Evolutionary conservation across 192 early-diverging fungal species (phyloP), one percentile per base, ranked within the genome.

Genomic region (Rhizophagus clarus): DNA sequence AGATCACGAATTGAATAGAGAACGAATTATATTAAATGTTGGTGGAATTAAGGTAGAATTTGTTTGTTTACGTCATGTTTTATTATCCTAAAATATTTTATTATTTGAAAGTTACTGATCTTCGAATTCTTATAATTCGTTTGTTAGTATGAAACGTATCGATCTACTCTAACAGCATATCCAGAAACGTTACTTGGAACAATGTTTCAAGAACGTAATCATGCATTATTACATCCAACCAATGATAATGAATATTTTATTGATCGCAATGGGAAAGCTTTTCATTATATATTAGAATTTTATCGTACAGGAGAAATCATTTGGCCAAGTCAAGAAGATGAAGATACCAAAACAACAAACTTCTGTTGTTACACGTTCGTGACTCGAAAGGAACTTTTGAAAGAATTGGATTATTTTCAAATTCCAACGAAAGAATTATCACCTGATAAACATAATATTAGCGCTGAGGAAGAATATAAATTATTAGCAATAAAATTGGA

Each of bases 221-320:
- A 67, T 7, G 61, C n/a, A n/a, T 20, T 77, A 17, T 28, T 68
- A 24, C 29, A 74, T 28, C 63, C 76, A 31, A 69, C 34, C 1
- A 42, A 77, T 42, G 26, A 37, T n/a, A 69, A 77, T 56, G 76
- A 77, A 77, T 77, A 77, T 69, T 77, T 77, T 20, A 32, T 77
- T 68, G 76, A 77, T 77, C 69, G 76, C 8, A 68, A 77, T 45
- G 37, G 76, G 17, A 29, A 28, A 42, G 76, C 76, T 17, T 77
- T 77, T 22, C 62, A 42, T 68, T 62, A 67, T 34, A 69, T 77
- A 28, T 42, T 77, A 28, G 62, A 77, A 69, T 77, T 49, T 77
- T 77, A 77, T 69, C 34, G 76, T 15, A 77, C 61, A 22, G 76
- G 76, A 22, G 37, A 69, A 72, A 77, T 73, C 4, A 8, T 73